Evolutionary conservation across 257 asterid species (phyloP), one percentile per base, ranked within the genome.

Genomic region (Osmanthus fragrans): DNA sequence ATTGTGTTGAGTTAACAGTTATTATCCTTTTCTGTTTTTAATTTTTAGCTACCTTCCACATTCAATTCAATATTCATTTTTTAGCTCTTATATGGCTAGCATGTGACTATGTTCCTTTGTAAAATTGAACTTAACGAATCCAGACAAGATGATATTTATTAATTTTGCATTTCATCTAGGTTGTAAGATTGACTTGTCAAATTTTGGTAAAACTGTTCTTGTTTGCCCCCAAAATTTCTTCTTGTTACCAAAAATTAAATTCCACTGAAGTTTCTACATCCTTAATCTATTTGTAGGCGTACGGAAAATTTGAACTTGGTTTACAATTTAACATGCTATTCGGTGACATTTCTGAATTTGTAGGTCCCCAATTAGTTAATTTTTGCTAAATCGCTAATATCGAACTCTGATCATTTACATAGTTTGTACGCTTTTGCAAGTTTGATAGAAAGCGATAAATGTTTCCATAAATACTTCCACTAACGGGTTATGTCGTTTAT

Each of bases 171-270:
- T 47, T 81, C 37, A 56, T 60, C 49, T 56, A 16, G 65, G 74
- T 51, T 75, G 77, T 30, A 9, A 39, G 4, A 15, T 77, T 56
- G 70, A 30, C 47, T 77, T 66, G 72, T 40, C 51, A 74, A 79
- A 32, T 54, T 39, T 56, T 37, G 47, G 47, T 40, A 40, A 40
- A 40, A 40, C 15, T 40, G 49, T 42, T 58, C 29, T 18, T 58
- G 66, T 42, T 58, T 51, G 60, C 23, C 23, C 23, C 23, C 16
- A 13, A 51, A 15, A 51, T 51, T 18, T 16, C 23, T 51, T 51
- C 21, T 42, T 42, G 49, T 51, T 51, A 16, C 21, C 60, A 51
- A 51, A 51, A 51, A 58, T 21, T 58, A 21, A 58, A 58, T 21
- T 7, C 11, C 30, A 23, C 1, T 21, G 8, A 58, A 58, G 66